Evolutionary conservation across 768 basidiomycete genomes (phyloP).

Genomic region (Lactarius hengduanensis): DNA sequence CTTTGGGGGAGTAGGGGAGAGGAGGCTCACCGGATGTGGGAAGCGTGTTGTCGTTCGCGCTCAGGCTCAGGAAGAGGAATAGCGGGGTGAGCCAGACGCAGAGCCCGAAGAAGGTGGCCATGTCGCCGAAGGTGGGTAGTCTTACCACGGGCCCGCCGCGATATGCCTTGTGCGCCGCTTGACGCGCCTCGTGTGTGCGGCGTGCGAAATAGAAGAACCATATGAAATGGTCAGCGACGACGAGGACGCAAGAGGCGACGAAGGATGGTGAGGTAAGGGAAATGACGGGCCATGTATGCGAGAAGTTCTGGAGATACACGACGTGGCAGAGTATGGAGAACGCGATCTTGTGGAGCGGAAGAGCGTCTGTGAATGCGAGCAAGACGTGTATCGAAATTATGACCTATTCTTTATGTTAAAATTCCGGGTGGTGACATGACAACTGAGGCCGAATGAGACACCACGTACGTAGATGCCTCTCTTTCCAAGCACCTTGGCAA

Average conservation of each 20-base stretch:
- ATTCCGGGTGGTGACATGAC: not conserved
- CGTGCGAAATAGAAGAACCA: slow-evolving; percentile 96
- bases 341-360: slow-evolving; percentile 69
- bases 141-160: slow-evolving; percentile 41
- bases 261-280: slow-evolving; percentile 84
- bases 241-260: slow-evolving; percentile 79
- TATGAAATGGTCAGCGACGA: slow-evolving; percentile 87
- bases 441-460: too few relatives aligned
- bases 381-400: slow-evolving; percentile 77
- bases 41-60: slow-evolving; percentile 95
- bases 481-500: slow-evolving; percentile 81
- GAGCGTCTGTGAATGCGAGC: slow-evolving; percentile 75
- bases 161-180: slow-evolving; percentile 38
- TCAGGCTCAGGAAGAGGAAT: slow-evolving; percentile 92
- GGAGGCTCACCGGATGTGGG: slow-evolving; percentile 46
- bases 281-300: slow-evolving; percentile 86
- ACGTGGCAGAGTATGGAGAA: slow-evolving; percentile 86
- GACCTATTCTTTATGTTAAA: slow-evolving; percentile 44
- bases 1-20: slow-evolving; percentile 32
- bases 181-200: slow-evolving; percentile 61
- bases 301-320: slow-evolving; percentile 93
- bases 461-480: slow-evolving; percentile 80
- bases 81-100: slow-evolving; percentile 90
- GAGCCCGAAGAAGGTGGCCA: slow-evolving; percentile 78
- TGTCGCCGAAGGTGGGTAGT: slow-evolving; percentile 55